Base-by-base conservation (phyloP, 768 basidiomycete species). In the Termitomyces sp. region DNA sequence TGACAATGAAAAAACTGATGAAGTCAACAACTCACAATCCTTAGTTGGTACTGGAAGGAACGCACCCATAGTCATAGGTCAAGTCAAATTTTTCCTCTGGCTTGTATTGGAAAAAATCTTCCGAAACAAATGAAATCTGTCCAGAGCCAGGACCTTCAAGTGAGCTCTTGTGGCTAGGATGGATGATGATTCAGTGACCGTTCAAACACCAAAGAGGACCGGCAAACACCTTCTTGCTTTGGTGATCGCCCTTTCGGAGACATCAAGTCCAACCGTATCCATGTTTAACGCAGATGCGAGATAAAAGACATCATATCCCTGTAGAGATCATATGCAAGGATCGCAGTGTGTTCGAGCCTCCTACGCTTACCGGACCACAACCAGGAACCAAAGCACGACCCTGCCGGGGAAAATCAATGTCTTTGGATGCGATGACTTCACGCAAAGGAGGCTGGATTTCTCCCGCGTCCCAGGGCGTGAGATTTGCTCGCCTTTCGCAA, bases 1-100 rank as follows among this genome's bases (percentile, higher is more conserved):
- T 81, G 2, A 88, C 87, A 42, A 84, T 83, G 65, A 90, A 89
- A 70, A 89, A 88, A 1, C 84, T 86, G 32, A 48, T 17, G 17
- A 21, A 26, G 19, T 34, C 5, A 22, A 14, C 15, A 19, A 24
- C 19, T 34, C 8, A 22, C 6, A 11, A 11, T 19, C 21, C n/a
- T 14, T 10, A n/a, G 32, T 21, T 12, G 4, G 17, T 5, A 5
- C 11, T 10, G 41, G 8, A 26, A 22, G 17, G 34, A 22, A 64
- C 71, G 35, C 52, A 77, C 80, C 85, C 87, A 65, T 85, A 85
- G 64, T 88, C 87, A 61, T 82, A 84, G 5, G 85, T 70, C 17
- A 88, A 64, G 56, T 83, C 80, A 58, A 80, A 85, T 4, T 61
- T 63, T 37, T 74, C 70, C 0, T 65, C 64, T 0, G 32, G 35